A percentile compares a stretch with the other conserved stretches of the same genome.
These are phyloP conservation scores for Chlamydomonas reinhardtii DNA, from an alignment of 163 green algal species.

Conservation along the genomic window DNA sequence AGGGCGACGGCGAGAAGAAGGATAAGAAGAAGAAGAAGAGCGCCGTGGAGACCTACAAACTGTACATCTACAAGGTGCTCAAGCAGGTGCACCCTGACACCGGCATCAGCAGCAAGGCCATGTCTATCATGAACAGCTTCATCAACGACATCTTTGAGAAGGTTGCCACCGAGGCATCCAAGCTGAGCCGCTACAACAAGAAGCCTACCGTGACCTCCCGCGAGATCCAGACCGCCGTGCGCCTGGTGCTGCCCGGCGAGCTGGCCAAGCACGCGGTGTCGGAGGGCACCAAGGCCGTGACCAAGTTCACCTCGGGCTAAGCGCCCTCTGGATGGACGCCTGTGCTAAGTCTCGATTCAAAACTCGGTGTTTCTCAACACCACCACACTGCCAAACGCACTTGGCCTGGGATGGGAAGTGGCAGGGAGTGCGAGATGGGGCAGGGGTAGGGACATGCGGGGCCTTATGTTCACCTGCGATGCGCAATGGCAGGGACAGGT, in stretches of 20 bases:
- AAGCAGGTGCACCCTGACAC: slow-evolving; percentile 90
- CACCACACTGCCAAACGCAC: too few species aligned
- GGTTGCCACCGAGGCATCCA: slow-evolving; percentile 87
- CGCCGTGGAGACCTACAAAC: slow-evolving; percentile 73
- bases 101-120: slow-evolving; percentile 71
- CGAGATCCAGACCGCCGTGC: slow-evolving; percentile 85
- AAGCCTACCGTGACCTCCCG: slow-evolving; percentile 92
- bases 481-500: too few species aligned
- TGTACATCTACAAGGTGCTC: slow-evolving; percentile 74
- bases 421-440: too few species aligned
- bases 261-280: slow-evolving; percentile 93
- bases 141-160: slow-evolving; percentile 94
- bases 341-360: too few species aligned
- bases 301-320: slow-evolving; percentile 93
- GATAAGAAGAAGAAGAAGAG: not conserved
- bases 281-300: slow-evolving; percentile 96
- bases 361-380: too few species aligned
- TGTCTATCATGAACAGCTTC: slow-evolving; percentile 86
- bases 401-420: too few species aligned
- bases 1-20: not conserved
- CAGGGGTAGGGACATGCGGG: too few species aligned
- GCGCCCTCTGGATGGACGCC: too few species aligned
- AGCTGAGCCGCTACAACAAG: slow-evolving; percentile 90
- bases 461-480: too few species aligned
- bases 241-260: slow-evolving; percentile 88